phyloP scores from a whole-genome alignment of 495 filamentous ascomycete genomes.

The Jackrogersella minutella region DNA sequence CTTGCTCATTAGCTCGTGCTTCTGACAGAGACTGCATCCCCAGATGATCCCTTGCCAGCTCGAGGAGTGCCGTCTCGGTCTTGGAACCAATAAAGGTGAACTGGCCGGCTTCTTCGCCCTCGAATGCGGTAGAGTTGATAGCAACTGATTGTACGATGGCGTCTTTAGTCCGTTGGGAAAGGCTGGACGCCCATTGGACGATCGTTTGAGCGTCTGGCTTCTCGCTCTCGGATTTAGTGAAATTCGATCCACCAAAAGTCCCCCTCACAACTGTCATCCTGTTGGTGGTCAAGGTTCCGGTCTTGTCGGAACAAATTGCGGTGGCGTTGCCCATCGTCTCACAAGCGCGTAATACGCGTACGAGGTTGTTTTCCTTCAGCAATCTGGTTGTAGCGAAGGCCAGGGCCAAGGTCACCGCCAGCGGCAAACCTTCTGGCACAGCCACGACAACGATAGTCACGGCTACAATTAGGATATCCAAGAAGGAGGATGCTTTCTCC shows the following conservation, averaged over 20 bases:
- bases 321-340: constrained; percentile 92
- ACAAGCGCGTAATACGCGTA: constrained; percentile 77
- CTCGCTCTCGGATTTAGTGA: constrained; percentile 56
- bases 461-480: constrained; percentile 82
- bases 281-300: constrained; percentile 81
- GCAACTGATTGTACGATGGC: constrained; percentile 70
- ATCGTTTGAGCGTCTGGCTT: constrained; percentile 50
- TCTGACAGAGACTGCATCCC: constrained; percentile 67
- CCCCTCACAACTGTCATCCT: constrained; percentile 77
- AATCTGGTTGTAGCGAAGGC: constrained; percentile 83
- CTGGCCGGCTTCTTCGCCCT: constrained; percentile 69
- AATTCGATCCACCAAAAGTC: constrained; percentile 68
- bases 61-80: constrained; percentile 75
- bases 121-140: constrained; percentile 79
- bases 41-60: constrained; percentile 69
- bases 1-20: constrained; percentile 63
- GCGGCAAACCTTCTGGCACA: constrained; percentile 81
- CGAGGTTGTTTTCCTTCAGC: constrained; percentile 83
- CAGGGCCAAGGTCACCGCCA: constrained; percentile 82
- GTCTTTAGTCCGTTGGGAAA: constrained; percentile 63
- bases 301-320: constrained; percentile 86
- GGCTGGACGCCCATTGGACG: constrained; percentile 64
- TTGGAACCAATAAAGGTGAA: constrained; percentile 74
- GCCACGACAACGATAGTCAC: constrained; percentile 85
- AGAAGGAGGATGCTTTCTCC: constrained; percentile 76